Evolutionary conservation across 2,329 filamentous ascomycete genomes (phyloP).

Genomic region (Didymosphaeria variabile): DNA sequence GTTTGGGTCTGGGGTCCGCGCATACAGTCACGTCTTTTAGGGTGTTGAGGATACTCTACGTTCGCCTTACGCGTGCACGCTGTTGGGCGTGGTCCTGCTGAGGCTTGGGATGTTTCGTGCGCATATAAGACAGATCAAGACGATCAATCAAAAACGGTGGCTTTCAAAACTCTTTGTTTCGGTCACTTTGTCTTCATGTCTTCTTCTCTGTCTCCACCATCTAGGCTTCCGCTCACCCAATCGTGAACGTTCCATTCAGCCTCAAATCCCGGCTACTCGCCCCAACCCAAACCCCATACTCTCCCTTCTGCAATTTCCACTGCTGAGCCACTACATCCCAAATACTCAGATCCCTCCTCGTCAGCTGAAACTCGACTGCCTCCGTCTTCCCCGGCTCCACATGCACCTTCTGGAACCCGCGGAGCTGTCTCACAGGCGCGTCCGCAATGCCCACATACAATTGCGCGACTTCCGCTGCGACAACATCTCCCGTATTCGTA

Average conservation of each 20-base stretch:
- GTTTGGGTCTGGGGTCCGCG: background rate
- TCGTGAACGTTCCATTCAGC: constrained; percentile 23
- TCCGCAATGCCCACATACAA: constrained; percentile 71
- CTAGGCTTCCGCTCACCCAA: background rate
- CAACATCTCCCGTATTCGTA: constrained; percentile 72
- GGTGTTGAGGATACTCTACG: too few species aligned
- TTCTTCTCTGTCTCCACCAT: background rate
- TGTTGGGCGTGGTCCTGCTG: too few species aligned
- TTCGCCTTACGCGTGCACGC: too few species aligned
- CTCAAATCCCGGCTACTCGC: constrained; percentile 48
- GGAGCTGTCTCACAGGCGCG: constrained; percentile 70
- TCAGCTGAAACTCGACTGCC: constrained; percentile 72
- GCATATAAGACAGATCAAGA: background rate
- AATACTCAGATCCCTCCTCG: constrained; percentile 81
- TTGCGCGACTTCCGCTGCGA: constrained; percentile 76
- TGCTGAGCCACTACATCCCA: constrained; percentile 81
- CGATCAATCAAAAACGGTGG: background rate
- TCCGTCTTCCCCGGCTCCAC: constrained; percentile 72
- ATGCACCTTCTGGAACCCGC: constrained; percentile 79
- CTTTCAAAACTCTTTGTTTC: background rate
- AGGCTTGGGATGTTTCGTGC: too few species aligned
- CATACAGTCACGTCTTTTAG: background rate
- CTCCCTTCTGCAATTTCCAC: constrained; percentile 66
- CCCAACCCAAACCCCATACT: constrained; percentile 44
- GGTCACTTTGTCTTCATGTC: background rate